Conservation (phyloP, 164 flowering plant species). For the Chloranthus sessilifolius region DNA sequence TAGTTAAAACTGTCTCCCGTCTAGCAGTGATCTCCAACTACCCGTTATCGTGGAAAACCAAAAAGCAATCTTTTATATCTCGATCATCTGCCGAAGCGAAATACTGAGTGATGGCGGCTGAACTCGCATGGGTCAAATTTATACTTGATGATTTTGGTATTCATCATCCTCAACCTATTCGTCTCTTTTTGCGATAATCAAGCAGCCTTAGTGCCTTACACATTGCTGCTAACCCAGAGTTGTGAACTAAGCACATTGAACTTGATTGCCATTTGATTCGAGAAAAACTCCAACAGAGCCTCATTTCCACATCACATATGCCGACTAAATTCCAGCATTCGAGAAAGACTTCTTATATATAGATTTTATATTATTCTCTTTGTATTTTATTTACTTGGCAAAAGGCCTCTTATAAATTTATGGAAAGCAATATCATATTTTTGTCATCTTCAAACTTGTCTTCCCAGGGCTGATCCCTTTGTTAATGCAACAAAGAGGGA, state of each 20-base stretch:
- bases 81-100: neutral
- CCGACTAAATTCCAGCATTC: neutral
- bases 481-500: too few species aligned
- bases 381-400: too few species aligned
- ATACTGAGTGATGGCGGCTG: neutral
- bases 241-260: neutral
- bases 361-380: too few species aligned
- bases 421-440: too few species aligned
- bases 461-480: too few species aligned
- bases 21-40: neutral
- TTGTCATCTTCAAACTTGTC: too few species aligned
- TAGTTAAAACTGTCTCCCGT: too few species aligned
- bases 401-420: too few species aligned
- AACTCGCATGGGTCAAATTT: neutral
- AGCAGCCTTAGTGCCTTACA: neutral
- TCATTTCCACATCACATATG: neutral
- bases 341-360: too few species aligned
- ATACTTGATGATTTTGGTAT: neutral
- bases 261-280: too few species aligned
- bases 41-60: neutral
- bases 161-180: too few species aligned
- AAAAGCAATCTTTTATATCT: neutral
- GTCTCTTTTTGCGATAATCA: neutral
- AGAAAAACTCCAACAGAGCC: neutral
- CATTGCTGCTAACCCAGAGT: neutral